Evolutionary conservation across 2,329 filamentous ascomycete species (phyloP).

Genomic region (Epichloe festucae): DNA sequence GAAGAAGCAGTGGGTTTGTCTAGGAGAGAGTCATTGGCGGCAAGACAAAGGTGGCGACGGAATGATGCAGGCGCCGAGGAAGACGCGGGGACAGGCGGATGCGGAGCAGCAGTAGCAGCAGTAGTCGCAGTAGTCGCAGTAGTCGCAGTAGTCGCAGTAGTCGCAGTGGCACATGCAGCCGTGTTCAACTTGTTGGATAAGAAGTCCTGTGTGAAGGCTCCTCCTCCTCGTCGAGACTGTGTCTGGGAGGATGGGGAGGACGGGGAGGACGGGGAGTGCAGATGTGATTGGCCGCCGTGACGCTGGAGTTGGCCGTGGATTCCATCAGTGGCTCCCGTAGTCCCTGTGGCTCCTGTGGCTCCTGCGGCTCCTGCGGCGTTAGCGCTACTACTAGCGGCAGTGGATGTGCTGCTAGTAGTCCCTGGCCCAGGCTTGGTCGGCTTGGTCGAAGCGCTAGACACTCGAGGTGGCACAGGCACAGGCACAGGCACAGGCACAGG

Average conservation of each 20-base stretch:
- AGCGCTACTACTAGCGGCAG: too few species aligned
- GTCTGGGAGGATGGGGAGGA: not conserved
- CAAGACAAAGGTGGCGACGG: slow-evolving; percentile 2
- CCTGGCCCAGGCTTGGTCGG: not conserved
- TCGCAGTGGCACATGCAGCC: not conserved
- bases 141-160: not conserved
- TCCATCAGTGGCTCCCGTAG: too few species aligned
- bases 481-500: not conserved
- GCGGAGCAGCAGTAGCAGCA: not conserved
- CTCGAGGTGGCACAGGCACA: not conserved
- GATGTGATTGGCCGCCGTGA: not conserved
- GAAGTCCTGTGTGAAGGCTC: not conserved
- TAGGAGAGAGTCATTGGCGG: slow-evolving; percentile 15
- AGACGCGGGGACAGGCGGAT: not conserved
- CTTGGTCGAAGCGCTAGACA: not conserved
- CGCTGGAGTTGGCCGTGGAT: not conserved
- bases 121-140: too few species aligned
- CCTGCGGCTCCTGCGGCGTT: too few species aligned
- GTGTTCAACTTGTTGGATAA: not conserved
- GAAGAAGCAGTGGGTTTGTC: slow-evolving; percentile 10
- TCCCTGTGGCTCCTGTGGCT: too few species aligned
- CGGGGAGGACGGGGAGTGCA: not conserved
- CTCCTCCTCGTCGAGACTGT: not conserved
- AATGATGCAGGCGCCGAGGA: not conserved
- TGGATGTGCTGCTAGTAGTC: too few species aligned